These are phyloP conservation scores for Ophiostoma himal-ulmi DNA, from an alignment of 2,329 filamentous ascomycete species.

Conservation along the genomic window DNA sequence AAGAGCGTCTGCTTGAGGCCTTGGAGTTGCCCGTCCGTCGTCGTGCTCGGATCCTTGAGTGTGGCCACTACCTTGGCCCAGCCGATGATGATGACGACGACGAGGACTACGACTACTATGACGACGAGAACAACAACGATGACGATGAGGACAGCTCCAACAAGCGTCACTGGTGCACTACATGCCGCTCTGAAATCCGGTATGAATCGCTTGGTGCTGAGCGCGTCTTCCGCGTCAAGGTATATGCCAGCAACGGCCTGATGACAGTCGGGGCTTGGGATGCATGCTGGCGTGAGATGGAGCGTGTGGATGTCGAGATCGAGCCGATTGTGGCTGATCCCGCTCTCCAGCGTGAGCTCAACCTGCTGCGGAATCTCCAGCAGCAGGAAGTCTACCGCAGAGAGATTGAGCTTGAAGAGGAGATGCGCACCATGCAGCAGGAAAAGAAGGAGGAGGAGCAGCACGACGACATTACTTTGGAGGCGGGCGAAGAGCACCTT, in stretches of 20 bases:
- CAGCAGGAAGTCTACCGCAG: slow-evolving; percentile 32
- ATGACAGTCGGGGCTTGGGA: slow-evolving; percentile 90
- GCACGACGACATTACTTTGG: not conserved
- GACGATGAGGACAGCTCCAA: slow-evolving; percentile 32
- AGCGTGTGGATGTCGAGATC: slow-evolving; percentile 92
- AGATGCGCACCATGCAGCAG: slow-evolving; percentile 31
- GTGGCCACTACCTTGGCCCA: slow-evolving; percentile 67
- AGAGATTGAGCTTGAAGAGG: slow-evolving; percentile 29
- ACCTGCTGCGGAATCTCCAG: slow-evolving; percentile 39
- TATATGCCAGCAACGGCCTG: slow-evolving; percentile 90
- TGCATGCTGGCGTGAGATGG: slow-evolving; percentile 96
- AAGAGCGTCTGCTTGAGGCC: slow-evolving; percentile 70
- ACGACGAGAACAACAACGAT: slow-evolving; percentile 40
- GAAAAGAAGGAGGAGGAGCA: slow-evolving; percentile 26
- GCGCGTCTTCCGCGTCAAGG: slow-evolving; percentile 69
- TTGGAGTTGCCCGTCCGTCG: slow-evolving; percentile 61
- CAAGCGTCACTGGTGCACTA: slow-evolving; percentile 51
- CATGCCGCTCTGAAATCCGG: slow-evolving; percentile 50
- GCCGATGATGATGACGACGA: slow-evolving; percentile 43
- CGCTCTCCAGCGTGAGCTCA: slow-evolving; percentile 52
- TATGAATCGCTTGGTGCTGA: slow-evolving; percentile 48
- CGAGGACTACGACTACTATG: slow-evolving; percentile 43
- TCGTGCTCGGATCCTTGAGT: slow-evolving; percentile 65
- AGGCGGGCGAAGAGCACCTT: not conserved
- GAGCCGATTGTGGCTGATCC: slow-evolving; percentile 61